Conservation (phyloP, 768 basidiomycete genomes). For the Tephrocybe sp. region DNA sequence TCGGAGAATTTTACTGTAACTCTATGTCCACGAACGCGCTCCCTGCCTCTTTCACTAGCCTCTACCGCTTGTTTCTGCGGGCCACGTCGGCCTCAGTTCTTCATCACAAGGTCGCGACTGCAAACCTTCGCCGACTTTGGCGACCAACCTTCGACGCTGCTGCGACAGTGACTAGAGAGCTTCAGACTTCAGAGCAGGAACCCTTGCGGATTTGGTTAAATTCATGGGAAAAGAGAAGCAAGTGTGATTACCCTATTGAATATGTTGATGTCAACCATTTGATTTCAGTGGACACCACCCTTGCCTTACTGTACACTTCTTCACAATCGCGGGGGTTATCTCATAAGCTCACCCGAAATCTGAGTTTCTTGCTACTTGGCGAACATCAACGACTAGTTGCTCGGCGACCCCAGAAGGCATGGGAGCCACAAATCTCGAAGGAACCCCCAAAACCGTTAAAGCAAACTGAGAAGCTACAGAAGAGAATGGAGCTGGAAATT, state of each 20-base stretch:
- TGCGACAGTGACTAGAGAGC: conserved; percentile 38
- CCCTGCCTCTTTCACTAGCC: conserved; percentile 46
- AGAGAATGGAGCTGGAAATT: conserved; percentile 19
- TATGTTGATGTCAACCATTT: conserved; percentile 2
- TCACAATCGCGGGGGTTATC: conserved; percentile 61
- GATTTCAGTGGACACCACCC: conserved; percentile 63
- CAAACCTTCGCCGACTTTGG: conserved; percentile 47
- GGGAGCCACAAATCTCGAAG: conserved; percentile 37
- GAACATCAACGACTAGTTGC: conserved; percentile 31
- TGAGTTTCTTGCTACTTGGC: conserved; percentile 37
- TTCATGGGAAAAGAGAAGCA: conserved; percentile 59
- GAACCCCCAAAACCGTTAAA: conserved; percentile 14
- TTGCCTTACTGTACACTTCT: conserved; percentile 62
- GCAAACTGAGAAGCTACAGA: conserved; percentile 11
- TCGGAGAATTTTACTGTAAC: not conserved
- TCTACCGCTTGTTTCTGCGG: conserved; percentile 62
- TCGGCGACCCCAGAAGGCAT: conserved; percentile 20
- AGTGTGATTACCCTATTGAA: conserved; percentile 18
- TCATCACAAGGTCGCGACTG: conserved; percentile 44
- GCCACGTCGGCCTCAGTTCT: conserved; percentile 58
- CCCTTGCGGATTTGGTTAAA: conserved; percentile 42
- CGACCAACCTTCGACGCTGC: conserved; percentile 57
- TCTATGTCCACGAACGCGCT: conserved; percentile 21
- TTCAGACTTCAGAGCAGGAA: conserved; percentile 35
- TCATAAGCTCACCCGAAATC: conserved; percentile 58